phyloP scores from a whole-genome alignment of 192 early-diverging fungal genomes.

The Rhizophagus sp. region DNA sequence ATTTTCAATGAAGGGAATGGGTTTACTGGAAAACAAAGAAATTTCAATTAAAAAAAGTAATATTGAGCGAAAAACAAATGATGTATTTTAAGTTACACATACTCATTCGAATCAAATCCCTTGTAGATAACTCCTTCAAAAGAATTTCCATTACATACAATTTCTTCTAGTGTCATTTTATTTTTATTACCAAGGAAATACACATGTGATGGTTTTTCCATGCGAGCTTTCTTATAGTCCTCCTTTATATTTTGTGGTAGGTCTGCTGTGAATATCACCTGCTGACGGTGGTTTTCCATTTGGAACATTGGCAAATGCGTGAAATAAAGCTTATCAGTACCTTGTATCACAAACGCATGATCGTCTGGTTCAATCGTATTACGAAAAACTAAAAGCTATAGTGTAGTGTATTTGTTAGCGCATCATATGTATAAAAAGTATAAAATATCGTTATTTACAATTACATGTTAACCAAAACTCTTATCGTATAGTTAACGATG shows the following conservation, averaged over 20 bases:
- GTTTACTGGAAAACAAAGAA: background rate
- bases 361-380: background rate
- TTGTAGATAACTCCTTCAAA: constrained; percentile 3
- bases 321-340: background rate
- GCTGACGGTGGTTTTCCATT: constrained; percentile 15
- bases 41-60: background rate
- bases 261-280: constrained; percentile 1
- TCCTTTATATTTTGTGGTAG: background rate
- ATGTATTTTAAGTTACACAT: background rate
- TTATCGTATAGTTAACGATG: too few species aligned
- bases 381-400: background rate
- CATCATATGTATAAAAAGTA: too few species aligned
- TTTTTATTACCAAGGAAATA: background rate
- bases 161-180: constrained; percentile 3
- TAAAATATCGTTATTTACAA: too few species aligned
- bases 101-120: background rate
- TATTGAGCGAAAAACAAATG: background rate
- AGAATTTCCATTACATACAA: background rate
- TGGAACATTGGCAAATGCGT: constrained; percentile 1
- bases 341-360: background rate
- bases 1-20: background rate
- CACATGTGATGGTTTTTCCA: background rate
- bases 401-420: background rate
- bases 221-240: background rate
- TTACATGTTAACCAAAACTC: too few species aligned